Base-by-base conservation (phyloP, 495 filamentous ascomycete species). In the Melanomma pulvis-pyrius region DNA sequence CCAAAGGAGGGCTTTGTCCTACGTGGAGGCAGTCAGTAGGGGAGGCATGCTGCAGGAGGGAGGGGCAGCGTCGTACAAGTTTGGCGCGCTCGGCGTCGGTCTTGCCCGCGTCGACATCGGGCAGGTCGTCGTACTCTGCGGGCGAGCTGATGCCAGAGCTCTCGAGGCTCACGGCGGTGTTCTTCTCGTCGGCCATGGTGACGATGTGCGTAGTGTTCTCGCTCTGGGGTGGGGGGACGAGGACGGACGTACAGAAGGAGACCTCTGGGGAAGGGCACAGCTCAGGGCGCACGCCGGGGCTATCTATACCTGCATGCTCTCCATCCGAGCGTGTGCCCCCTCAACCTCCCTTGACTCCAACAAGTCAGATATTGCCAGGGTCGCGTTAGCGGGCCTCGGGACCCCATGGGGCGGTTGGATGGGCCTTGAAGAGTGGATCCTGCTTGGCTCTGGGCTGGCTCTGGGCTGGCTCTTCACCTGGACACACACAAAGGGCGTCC, bases 81-180 rank as follows among this genome's bases (percentile, higher is more conserved):
- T 79, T 80, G 1, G 82, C 86, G 68, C 80, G 86, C 73, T 93
- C 90, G 34, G 83, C 88, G 0, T 81, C 82, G 50, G 79, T 88
- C 49, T 90, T 75, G 28, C 87, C 85, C n/a, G 83, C 84, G 71
- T 92, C 90, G 0, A 88, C 89, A 65, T 91, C 88, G 54, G 80
- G 80, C 22, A 80, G 74, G 0, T 76, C 74, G 8, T 77, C 59
- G 28, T 64, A 47, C 21, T 69, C 67, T 41, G 53, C 9, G 3
- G 60, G 53, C 22, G 61, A 55, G 19, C 21, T 58, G 46, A 61
- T 49, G 24, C 55, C 67, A 24, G 53, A 54, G 29, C 46, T 29
- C 55, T 69, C 67, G 22, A 69, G 15, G 24, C 64, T 61, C 34
- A 54, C 61, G 12, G 55, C 8, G 13, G 22, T n/a, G 9, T 47